A percentile compares a stretch with the other conserved stretches of the same genome.
These are phyloP conservation scores for Didymellaceae sp. DNA, from an alignment of 2,329 filamentous ascomycete genomes.

Conservation along the genomic window DNA sequence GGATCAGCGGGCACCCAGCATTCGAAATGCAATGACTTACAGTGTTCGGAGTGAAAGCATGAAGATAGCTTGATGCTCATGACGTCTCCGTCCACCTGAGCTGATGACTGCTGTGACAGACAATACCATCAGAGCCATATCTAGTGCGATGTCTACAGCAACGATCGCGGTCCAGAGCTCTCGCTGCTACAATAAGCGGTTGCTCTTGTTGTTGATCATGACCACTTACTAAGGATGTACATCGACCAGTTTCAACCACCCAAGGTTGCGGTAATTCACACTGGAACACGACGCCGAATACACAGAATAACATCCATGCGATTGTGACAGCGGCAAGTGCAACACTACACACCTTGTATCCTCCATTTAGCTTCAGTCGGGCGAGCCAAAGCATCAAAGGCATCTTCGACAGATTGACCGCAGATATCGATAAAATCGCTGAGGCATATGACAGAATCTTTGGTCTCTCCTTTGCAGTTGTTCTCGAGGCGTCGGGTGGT, in stretches of 20 bases:
- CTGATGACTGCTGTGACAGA: slow-evolving; percentile 27
- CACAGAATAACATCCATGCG: slow-evolving; percentile 21
- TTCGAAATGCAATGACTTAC: slow-evolving; percentile 15
- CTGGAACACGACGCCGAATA: slow-evolving; percentile 28
- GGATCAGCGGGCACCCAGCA: not conserved
- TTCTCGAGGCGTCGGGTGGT: slow-evolving; percentile 19
- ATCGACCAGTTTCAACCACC: slow-evolving; percentile 30
- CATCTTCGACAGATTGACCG: slow-evolving; percentile 33
- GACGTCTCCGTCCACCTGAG: slow-evolving; percentile 21
- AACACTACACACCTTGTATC: slow-evolving; percentile 22
- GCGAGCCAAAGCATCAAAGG: slow-evolving; percentile 30
- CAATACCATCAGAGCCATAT: slow-evolving; percentile 25
- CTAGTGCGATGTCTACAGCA: slow-evolving; percentile 26
- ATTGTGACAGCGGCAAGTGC: slow-evolving; percentile 20
- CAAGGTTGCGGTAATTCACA: slow-evolving; percentile 36
- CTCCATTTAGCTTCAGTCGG: slow-evolving; percentile 21
- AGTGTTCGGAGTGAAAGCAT: slow-evolving; percentile 30
- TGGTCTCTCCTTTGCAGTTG: slow-evolving; percentile 13
- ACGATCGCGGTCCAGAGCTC: slow-evolving; percentile 34
- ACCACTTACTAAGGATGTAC: slow-evolving; percentile 29
- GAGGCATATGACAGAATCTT: slow-evolving; percentile 32
- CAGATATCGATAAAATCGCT: slow-evolving; percentile 32
- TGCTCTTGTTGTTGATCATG: not conserved
- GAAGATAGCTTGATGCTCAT: slow-evolving; percentile 23
- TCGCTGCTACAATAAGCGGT: slow-evolving; percentile 9